A percentile compares a stretch with the other conserved stretches of the same genome.
Evolutionary conservation across 139 green algal species (phyloP).

Genomic region (Ostreobium quekettii): DNA sequence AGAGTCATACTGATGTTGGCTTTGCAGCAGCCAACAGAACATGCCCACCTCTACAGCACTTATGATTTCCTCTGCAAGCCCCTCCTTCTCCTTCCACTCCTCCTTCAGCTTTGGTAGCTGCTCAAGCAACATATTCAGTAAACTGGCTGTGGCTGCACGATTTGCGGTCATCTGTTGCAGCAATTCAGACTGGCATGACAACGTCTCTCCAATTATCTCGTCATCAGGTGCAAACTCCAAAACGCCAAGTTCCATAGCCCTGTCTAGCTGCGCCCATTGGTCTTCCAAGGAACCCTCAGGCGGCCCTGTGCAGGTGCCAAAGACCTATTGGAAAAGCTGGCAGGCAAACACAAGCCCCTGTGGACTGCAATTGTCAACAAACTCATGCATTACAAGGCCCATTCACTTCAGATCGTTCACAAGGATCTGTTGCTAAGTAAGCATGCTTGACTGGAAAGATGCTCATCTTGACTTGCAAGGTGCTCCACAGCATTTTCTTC

Average conservation of each 20-base stretch:
- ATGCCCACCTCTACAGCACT: too few species aligned
- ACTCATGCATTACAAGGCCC: too few species aligned
- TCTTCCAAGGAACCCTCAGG: slow-evolving; percentile 35
- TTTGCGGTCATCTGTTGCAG: slow-evolving; percentile 38
- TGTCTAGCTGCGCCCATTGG: slow-evolving; percentile 46
- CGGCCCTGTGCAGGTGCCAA: slow-evolving; percentile 21
- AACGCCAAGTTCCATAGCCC: slow-evolving; percentile 23
- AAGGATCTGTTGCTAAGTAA: too few species aligned
- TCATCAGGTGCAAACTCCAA: slow-evolving; percentile 66
- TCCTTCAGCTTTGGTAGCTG: background rate
- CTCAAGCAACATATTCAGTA: background rate
- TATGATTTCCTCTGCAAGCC: background rate
- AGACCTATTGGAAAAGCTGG: too few species aligned
- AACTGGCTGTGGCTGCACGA: slow-evolving; percentile 29
- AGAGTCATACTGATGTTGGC: too few species aligned
- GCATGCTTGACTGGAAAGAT: too few species aligned
- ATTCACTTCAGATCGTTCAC: too few species aligned
- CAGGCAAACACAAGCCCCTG: too few species aligned
- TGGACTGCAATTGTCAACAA: too few species aligned
- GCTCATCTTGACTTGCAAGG: too few species aligned
- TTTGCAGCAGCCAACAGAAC: too few species aligned
- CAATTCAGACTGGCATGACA: slow-evolving; percentile 66
- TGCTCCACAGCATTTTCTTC: too few species aligned
- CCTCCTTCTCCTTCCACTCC: background rate
- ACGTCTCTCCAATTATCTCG: slow-evolving; percentile 69